Conservation (phyloP, 2,329 filamentous ascomycete genomes). For the Fusarium duplospermum region DNA sequence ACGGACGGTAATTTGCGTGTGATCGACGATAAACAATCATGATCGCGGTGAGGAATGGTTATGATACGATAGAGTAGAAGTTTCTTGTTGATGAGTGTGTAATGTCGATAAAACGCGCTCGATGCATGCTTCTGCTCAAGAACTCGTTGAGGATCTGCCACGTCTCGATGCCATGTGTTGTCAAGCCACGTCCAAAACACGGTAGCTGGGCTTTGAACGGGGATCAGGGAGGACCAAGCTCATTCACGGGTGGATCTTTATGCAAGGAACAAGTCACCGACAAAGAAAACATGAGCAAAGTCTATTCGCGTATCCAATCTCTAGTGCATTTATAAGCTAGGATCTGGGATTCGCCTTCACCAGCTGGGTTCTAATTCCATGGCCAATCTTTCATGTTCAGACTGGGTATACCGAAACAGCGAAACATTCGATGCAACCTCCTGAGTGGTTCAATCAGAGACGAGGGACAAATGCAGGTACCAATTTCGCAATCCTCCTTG, state of each 20-base stretch:
- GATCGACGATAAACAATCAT: slow-evolving; percentile 32
- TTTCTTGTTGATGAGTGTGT: background rate
- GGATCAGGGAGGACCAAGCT: background rate
- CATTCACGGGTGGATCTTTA: slow-evolving; percentile 16
- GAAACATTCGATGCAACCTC: slow-evolving; percentile 27
- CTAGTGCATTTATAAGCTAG: slow-evolving; percentile 16
- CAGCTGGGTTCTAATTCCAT: slow-evolving; percentile 12
- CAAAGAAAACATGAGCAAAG: slow-evolving; percentile 22
- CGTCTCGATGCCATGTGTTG: background rate
- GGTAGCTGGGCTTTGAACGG: background rate
- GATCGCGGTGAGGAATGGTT: slow-evolving; percentile 15
- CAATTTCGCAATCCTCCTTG: slow-evolving; percentile 2
- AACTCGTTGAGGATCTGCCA: background rate
- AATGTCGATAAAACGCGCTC: background rate
- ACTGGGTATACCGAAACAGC: background rate
- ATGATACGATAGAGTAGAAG: background rate
- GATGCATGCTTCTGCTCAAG: background rate
- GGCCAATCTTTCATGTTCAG: slow-evolving; percentile 29
- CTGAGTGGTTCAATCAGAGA: slow-evolving; percentile 7
- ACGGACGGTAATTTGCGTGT: slow-evolving; percentile 34
- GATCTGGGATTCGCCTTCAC: slow-evolving; percentile 10
- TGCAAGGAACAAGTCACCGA: slow-evolving; percentile 32
- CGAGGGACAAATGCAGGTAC: background rate
- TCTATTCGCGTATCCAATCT: slow-evolving; percentile 27
- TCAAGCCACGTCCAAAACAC: background rate